A percentile compares a stretch with the other conserved stretches of the same genome.
phyloP scores from a whole-genome alignment of 2,329 filamentous ascomycete species.

The Ilyonectria sp. region DNA sequence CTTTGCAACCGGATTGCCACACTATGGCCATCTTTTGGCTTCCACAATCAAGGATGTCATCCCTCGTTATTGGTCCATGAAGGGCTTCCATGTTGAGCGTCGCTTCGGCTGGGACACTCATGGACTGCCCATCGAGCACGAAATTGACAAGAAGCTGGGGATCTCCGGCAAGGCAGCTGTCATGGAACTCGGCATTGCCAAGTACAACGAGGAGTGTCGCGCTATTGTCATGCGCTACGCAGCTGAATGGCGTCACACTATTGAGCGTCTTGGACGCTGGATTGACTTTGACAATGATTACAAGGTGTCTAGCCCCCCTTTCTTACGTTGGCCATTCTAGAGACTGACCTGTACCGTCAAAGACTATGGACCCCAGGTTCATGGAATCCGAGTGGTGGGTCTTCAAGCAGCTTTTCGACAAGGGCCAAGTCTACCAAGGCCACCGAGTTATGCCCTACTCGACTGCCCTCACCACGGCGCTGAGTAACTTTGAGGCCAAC shows the following conservation, averaged over 20 bases:
- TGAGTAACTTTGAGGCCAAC: conserved; percentile 94
- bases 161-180: conserved; percentile 92
- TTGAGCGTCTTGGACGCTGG: conserved; percentile 93
- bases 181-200: conserved; percentile 85
- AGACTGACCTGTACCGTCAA: conserved; percentile 28
- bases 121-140: conserved; percentile 94
- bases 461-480: conserved; percentile 87
- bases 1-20: conserved; percentile 80
- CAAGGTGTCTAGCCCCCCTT: conserved; percentile 69
- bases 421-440: conserved; percentile 90
- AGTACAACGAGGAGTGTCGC: conserved; percentile 93
- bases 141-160: conserved; percentile 96
- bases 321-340: too few relatives aligned
- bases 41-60: conserved; percentile 99
- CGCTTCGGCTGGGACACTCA: conserved; percentile 97
- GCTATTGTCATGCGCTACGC: conserved; percentile 95
- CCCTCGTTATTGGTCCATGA: conserved; percentile 97
- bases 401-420: conserved; percentile 93
- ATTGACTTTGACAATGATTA: conserved; percentile 99
- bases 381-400: conserved; percentile 99
- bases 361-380: conserved; percentile 94
- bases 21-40: conserved; percentile 83
- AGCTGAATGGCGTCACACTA: conserved; percentile 87
- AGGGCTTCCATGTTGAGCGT: conserved; percentile 91
- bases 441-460: conserved; percentile 97